Percentiles rank a stretch among this genome's conserved stretches.
These are phyloP conservation scores for Mariannaea sp. DNA, from an alignment of 2,329 filamentous ascomycete genomes.

Conservation along the genomic window DNA sequence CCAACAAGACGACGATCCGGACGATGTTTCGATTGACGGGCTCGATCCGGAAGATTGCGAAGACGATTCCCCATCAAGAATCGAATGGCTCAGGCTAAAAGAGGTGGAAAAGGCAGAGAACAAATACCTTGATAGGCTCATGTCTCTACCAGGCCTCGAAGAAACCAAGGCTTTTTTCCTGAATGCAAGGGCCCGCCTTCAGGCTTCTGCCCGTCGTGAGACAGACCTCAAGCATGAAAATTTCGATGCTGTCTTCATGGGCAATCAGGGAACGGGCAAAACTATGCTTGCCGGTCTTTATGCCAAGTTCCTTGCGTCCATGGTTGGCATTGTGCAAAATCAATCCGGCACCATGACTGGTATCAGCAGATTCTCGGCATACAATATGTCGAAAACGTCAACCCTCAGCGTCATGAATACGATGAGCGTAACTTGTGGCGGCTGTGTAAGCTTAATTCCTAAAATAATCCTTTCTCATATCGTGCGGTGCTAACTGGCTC, in stretches of 20 bases:
- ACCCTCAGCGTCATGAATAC: constrained; percentile 51
- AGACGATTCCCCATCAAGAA: constrained; percentile 48
- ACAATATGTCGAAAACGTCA: constrained; percentile 38
- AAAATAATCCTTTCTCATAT: background rate
- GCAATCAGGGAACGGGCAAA: constrained; percentile 40
- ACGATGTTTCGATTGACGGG: constrained; percentile 39
- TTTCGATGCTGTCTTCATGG: constrained; percentile 40
- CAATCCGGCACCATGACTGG: too few species aligned
- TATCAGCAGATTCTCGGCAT: constrained; percentile 36
- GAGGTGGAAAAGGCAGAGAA: constrained; percentile 57
- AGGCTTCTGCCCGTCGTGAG: constrained; percentile 56
- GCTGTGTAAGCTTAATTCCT: constrained; percentile 53
- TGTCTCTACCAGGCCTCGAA: constrained; percentile 67
- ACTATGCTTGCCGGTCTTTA: constrained; percentile 39
- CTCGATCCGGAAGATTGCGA: constrained; percentile 38
- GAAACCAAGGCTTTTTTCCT: constrained; percentile 64
- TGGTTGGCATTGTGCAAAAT: too few species aligned
- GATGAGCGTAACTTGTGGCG: constrained; percentile 50
- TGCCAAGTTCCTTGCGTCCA: constrained; percentile 37
- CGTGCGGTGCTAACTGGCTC: constrained; percentile 12
- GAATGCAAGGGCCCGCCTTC: constrained; percentile 49
- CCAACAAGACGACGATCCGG: constrained; percentile 30
- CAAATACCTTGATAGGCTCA: constrained; percentile 60
- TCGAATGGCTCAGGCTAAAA: constrained; percentile 44
- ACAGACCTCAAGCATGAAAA: constrained; percentile 49